Evolutionary conservation across 176 grass and related monocot species (phyloP), one percentile per base, ranked within the genome.

Genomic region (Carex kokanica): DNA sequence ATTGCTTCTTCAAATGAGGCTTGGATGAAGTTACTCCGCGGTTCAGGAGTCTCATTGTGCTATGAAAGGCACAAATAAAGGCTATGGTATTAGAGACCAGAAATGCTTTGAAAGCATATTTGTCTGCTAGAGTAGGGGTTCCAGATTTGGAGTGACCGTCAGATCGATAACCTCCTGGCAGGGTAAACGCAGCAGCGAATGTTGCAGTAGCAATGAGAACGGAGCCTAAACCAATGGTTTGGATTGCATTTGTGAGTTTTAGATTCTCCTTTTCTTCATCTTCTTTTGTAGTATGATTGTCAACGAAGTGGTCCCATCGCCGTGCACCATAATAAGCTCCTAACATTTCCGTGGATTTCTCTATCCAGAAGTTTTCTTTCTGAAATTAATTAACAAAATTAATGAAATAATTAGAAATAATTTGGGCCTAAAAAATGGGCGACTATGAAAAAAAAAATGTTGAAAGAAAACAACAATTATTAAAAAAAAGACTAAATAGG

Each of bases 151-250:
- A n/a, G n/a, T n/a, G n/a, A n/a, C n/a, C n/a, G n/a, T n/a, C n/a
- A 1, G 82, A 12, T 77, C 17, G 8, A 38, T 85, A 78, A 24
- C 88, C 84, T 0, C 84, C 83, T 0, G 88, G 88, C 84, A 83
- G 9, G 13, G 68, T 61, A 63, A 86, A 83, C 0, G 20, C 67
- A 15, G 24, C 88, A 13, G 84, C 52, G 63, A 89, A 86, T 13
- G 88, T 75, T 0, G 74, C 79, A 0, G 88, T 86, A 5, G 84
- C 84, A 31, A 89, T 56, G 2, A 89, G 78, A 23, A 89, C 84
- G 0, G 84, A 78, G 25, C 47, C 20, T n/a, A 89, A 13, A 52
- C 40, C 25, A 3, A 83, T 0, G 2, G 27, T 82, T 80, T 78
- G 78, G 2, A 63, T 43, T 7, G 52, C 20, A 0, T 41, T 31